Evolutionary conservation across 2,329 filamentous ascomycete genomes (phyloP), one percentile per base, ranked within the genome.

Genomic region (Phialophora chinensis): DNA sequence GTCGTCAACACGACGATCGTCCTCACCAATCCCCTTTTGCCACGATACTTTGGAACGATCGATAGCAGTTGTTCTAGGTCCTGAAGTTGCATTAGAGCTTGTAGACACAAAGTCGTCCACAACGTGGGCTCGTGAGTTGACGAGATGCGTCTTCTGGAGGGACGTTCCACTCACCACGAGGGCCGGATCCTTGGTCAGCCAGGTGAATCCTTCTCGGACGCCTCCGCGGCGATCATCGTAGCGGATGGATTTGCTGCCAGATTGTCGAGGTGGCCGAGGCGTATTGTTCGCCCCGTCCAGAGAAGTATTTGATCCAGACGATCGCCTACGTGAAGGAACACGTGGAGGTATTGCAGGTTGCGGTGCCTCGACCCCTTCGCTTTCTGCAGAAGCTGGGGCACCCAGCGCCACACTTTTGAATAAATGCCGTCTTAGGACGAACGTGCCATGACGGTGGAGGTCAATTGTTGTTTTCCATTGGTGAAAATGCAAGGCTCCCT

Each of bases 1-100:
- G 68, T 70, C 8, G 35, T 63, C 44, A 70, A 55, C 14, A 68
- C 25, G 29, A 68, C 57, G 17, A 70, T 44, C 17, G 50, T 66
- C 25, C 52, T 47, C 17, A 66, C 38, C 35, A 25, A 6, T 5
- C 17, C 27, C 42, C 20, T 63, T 5, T 44, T 38, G 23, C 44
- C 20, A 20, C 52, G 58, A 57, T 42, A 50, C 6, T 60, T 33
- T 11, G 35, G 8, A 23, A 66, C 20, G 10, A 47, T 17, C 31
- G 55, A 25, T 44, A 53, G 33, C 53, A 66, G 2, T 20, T 38
- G 10, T 60, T 57, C 49, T 2, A 38, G 55, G 25, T 63, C 31
- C 65, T 66, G 35, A 31, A 7, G 29, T 5, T 25, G n/a, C 29
- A 52, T 27, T 25, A 54, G 47, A 54, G 31, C 47, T n/a, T 23